Evolutionary conservation across 2,329 filamentous ascomycete species (phyloP), one percentile per base, ranked within the genome.

Genomic region (Trichoderma oligosporum): DNA sequence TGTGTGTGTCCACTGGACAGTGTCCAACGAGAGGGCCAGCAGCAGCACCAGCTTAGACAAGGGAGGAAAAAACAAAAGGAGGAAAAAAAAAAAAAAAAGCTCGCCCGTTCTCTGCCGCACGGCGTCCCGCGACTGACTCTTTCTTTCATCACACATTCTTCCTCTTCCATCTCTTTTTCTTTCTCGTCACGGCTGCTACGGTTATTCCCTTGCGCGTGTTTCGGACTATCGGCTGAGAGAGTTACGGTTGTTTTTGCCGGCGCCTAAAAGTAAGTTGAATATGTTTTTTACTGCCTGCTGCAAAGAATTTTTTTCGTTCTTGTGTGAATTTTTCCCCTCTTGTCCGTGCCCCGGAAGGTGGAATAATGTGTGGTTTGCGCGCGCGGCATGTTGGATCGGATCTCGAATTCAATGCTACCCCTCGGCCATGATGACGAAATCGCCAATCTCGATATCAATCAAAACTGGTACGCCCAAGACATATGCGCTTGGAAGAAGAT

Each of bases 221-320:
- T 74, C 71, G 71, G 70, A 71, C 70, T 65, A 66, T 73, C 73
- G 70, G 68, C 71, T 72, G 66, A 73, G 69, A 72, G 66, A 70
- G 67, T 72, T 72, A 53, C 70, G 71, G 69, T 73, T 73, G 73
- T 74, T 77, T 73, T 77, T 77, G 71, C 73, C 74, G 76, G 76
- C 76, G 76, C 76, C 71, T 72, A 79, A 80, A 79, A 79, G 77
- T 80, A 71, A 79, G 77, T 79, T 62, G 63, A 61, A 42, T 63
- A 49, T 63, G 63, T 58, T 18, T 41, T 25, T 35, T 45, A 4
- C 42, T 56, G 47, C 45, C 35, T 59, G 39, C 27, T 35, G 42
- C 60, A 58, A 61, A 49, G 49, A 60, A 49, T 56, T 60, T 57
- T 57, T 56, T 52, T 45, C 47, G 36, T 53, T 61, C 56, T 63